Evolutionary conservation across 1,284 basidiomycete species (phyloP).

Genomic region (Pyrrhoderma lamaoense): DNA sequence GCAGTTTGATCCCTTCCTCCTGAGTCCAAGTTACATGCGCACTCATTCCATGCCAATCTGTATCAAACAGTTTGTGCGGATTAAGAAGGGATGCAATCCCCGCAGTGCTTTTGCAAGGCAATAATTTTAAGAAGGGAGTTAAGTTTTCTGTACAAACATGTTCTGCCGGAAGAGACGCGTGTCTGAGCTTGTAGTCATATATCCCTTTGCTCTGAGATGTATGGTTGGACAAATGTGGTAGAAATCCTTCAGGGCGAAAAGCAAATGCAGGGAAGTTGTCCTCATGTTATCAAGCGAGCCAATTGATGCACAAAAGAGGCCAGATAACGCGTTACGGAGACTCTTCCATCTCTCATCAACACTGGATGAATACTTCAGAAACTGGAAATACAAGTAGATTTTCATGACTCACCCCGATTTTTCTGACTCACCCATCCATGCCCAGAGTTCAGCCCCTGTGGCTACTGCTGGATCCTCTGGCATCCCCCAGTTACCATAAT

Average conservation of each 20-base stretch:
- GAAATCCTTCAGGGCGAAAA: conserved; percentile 50
- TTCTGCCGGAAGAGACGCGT: conserved; percentile 75
- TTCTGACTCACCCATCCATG: conserved; percentile 70
- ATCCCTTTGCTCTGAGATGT: conserved; percentile 16
- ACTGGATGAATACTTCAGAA: conserved; percentile 29
- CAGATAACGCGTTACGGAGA: conserved; percentile 83
- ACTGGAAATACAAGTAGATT: not conserved
- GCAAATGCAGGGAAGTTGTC: conserved; percentile 57
- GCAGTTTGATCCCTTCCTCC: conserved; percentile 51
- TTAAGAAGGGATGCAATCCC: conserved; percentile 85
- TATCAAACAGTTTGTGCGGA: conserved; percentile 79
- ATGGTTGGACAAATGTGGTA: conserved; percentile 39
- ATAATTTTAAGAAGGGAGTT: conserved; percentile 89
- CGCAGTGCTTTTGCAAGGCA: conserved; percentile 89
- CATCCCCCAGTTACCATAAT: conserved; percentile 79
- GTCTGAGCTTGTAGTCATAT: conserved; percentile 48
- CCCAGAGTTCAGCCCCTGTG: conserved; percentile 85
- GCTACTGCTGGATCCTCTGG: conserved; percentile 72
- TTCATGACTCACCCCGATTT: conserved; percentile 35
- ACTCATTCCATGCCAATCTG: conserved; percentile 84
- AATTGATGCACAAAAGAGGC: conserved; percentile 90
- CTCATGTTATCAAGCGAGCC: conserved; percentile 67
- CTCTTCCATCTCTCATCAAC: conserved; percentile 76
- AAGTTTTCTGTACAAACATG: conserved; percentile 95
- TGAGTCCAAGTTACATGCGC: conserved; percentile 64